Evolutionary conservation across 495 filamentous ascomycete genomes (phyloP).

Genomic region (Neurospora tetrasperma): DNA sequence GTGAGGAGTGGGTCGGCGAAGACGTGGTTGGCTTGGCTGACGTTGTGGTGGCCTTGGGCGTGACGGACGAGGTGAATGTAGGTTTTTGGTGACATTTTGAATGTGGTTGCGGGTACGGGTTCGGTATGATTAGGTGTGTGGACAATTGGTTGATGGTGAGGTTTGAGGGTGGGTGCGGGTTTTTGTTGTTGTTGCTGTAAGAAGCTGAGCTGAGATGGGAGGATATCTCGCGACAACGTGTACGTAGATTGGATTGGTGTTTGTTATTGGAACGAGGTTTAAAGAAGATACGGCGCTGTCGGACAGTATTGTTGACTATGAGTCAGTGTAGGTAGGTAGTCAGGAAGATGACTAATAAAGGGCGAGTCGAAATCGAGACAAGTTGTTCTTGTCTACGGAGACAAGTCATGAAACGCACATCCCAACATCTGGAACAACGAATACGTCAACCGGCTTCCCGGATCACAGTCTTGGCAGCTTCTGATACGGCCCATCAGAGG

Average conservation of each 20-base stretch:
- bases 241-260: background rate
- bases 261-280: background rate
- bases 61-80: slow-evolving; percentile 45
- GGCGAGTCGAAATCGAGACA: background rate
- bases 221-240: background rate
- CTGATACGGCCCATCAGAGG: background rate
- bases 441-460: background rate
- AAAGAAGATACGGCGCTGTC: background rate
- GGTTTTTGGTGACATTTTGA: slow-evolving; percentile 14
- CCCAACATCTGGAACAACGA: background rate
- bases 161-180: background rate
- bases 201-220: background rate
- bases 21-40: slow-evolving; percentile 56
- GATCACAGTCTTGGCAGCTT: background rate
- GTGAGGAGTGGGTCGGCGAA: slow-evolving; percentile 74
- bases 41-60: slow-evolving; percentile 71
- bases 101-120: background rate
- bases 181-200: background rate
- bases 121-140: background rate
- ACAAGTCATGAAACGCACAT: background rate
- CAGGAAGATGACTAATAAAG: background rate
- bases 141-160: background rate
- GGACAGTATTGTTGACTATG: background rate
- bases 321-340: background rate
- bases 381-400: background rate